Evolutionary conservation across 2,329 filamentous ascomycete genomes (phyloP), one percentile per base, ranked within the genome.

Genomic region (Colletotrichum orbiculare): DNA sequence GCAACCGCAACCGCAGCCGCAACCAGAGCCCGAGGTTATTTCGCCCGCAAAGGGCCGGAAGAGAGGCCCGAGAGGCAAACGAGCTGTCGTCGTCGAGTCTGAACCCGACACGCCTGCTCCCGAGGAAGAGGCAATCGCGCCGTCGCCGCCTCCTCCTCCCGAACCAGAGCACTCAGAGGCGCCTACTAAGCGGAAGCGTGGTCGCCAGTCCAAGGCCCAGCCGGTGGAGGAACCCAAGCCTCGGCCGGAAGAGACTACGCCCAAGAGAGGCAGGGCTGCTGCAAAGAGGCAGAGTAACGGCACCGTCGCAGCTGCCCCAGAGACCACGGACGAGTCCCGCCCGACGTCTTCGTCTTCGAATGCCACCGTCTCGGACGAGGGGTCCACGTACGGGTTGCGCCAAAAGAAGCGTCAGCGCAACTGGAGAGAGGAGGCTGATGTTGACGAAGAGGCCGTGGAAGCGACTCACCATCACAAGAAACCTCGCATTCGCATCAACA

Each of bases 341-440:
- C 85, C 85, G 1, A 81, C 80, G 0, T 85, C 85, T 0, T 81
- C 86, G 2, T 84, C 83, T 0, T 87, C 85, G 1, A 85, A 83
- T 7, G 82, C 79, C 9, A 83, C 82, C 8, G 76, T 76, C 3
- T 68, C 67, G 0, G 65, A 68, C 15, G 67, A 57, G 10, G 67
- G 67, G 2, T 68, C 67, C 4, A 66, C 65, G 10, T 68, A 68
- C 33, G 66, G 61, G 1, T 48, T 62, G 13, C 67, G 67, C 33
- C 65, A 62, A 15, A 67, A 65, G 35, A 87, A 86, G 72, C 79
- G 83, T 8, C 83, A 84, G 69, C 84, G 84, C 69, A 82, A 83
- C 54, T 86, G 85, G 76, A 78, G 80, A 1, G 80, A 85, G 5
- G 79, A 85, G 47, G 79, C 82, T 8, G 80, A 82, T 48, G 81